Percentiles rank a stretch among this genome's conserved stretches.
These are phyloP conservation scores for Kondoa malvinella DNA, from an alignment of 768 basidiomycete genomes.

Conservation along the genomic window DNA sequence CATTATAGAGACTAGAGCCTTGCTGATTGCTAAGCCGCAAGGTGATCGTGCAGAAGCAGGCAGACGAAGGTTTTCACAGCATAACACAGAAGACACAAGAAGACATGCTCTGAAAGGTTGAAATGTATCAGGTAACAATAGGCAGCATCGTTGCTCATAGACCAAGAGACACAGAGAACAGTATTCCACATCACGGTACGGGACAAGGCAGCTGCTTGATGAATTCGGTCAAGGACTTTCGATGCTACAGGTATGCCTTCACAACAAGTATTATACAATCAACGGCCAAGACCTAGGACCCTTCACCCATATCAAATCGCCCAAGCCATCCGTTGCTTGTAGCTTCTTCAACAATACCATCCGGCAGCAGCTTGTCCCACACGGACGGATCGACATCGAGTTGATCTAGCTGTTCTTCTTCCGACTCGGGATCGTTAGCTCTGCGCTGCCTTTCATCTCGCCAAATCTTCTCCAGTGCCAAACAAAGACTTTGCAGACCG, in stretches of 20 bases:
- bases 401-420: conserved; percentile 1
- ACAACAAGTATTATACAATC: neutral
- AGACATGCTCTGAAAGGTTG: no score
- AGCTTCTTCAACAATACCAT: neutral
- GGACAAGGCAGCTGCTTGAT: neutral
- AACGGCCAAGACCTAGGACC: neutral
- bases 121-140: no score
- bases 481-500: conserved; percentile 65
- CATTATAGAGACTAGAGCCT: no score
- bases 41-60: no score
- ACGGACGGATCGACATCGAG: conserved; percentile 24
- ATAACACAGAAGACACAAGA: no score
- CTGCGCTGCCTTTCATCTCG: conserved; percentile 60
- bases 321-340: neutral
- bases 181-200: no score
- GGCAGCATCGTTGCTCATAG: no score
- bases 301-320: neutral
- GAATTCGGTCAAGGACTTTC: neutral
- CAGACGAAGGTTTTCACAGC: no score
- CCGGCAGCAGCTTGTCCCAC: neutral
- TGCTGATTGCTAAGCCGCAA: no score
- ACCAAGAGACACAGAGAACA: no score
- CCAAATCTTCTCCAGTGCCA: conserved; percentile 67
- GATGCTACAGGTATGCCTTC: neutral
- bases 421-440: conserved; percentile 36